Evolutionary conservation across 2,329 filamentous ascomycete genomes (phyloP).

Genomic region (Aureobasidium melanogenum): DNA sequence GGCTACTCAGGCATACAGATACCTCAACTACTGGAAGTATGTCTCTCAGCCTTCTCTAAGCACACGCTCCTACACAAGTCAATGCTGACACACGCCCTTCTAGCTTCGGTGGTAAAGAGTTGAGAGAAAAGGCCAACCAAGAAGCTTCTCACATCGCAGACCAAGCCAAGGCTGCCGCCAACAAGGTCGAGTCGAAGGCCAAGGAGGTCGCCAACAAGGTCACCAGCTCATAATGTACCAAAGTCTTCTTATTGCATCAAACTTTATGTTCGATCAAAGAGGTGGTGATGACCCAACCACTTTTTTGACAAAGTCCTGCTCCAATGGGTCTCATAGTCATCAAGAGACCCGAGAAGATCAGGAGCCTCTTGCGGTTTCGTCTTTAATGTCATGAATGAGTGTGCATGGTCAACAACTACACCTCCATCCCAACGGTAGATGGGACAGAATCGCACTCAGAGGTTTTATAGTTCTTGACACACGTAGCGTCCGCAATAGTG

Average conservation of each 20-base stretch:
- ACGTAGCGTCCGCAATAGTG: neutral
- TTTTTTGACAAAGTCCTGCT: neutral
- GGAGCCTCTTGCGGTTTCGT: neutral
- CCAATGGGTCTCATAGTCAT: neutral
- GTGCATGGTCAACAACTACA: neutral
- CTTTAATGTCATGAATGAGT: neutral
- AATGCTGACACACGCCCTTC: slow-evolving; percentile 8
- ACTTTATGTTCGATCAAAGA: neutral
- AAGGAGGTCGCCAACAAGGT: slow-evolving; percentile 21
- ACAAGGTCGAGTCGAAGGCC: slow-evolving; percentile 19
- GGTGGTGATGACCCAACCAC: neutral
- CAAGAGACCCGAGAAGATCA: neutral
- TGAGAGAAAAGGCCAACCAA: slow-evolving; percentile 26
- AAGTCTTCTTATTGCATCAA: neutral
- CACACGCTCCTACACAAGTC: neutral
- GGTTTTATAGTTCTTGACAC: too few species aligned
- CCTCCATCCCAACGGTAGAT: neutral
- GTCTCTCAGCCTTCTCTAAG: slow-evolving; percentile 11
- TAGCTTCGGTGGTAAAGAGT: slow-evolving; percentile 36
- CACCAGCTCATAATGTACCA: slow-evolving; percentile 5
- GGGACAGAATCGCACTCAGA: neutral
- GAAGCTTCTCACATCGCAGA: neutral
- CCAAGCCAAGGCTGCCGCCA: slow-evolving; percentile 16
- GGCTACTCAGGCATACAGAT: slow-evolving; percentile 52
- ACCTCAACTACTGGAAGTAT: slow-evolving; percentile 50